Evolutionary conservation across 768 basidiomycete genomes (phyloP), one percentile per base, ranked within the genome.

Genomic region (Boletus huronensis): DNA sequence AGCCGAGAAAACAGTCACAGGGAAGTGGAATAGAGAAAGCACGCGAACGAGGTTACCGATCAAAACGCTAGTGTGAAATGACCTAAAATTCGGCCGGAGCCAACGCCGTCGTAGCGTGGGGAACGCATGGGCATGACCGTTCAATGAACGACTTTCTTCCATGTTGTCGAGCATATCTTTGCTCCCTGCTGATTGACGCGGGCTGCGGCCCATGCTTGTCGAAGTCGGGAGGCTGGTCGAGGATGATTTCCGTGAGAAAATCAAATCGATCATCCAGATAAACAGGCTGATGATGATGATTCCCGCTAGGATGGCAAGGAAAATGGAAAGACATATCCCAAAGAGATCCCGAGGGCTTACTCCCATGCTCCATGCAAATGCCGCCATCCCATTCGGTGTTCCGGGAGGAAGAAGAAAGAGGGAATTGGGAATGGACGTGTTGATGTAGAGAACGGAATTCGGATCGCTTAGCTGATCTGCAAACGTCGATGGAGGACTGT

Each of bases 11-110:
- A 93, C 82, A 34, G 93, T 96, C 54, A 98, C 81, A 7, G 96
- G 96, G 19, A 98, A 82, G 71, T 99, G 96, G 74, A 99, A 98
- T 32, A 95, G 76, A 36, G 97, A 79, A 40, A 98, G 82, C 53
- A 98, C 77, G 55, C 96, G 89, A 54, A 95, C 85, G 55, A 98
- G 83, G 70, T 97, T 98, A 42, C 96, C 96, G 59, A 90, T 85
- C 50, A 93, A 74, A 48, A 91, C 82, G 60, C 82, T 88, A 17
- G 84, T 80, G 67, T 93, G 91, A 72, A 93, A 90, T 17, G 88
- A 87, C 47, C 83, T 84, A 55, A 88, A 78, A 60, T 84, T 79
- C 32, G 80, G 76, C 43, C 84, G 71, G 21, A 72, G 41, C 61
- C 71, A 72, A 23, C 69, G 69, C 23, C 70, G 63, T 14, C 70